phyloP scores from a whole-genome alignment of 805 yeast species.

The Yamadazyma ubonensis region DNA sequence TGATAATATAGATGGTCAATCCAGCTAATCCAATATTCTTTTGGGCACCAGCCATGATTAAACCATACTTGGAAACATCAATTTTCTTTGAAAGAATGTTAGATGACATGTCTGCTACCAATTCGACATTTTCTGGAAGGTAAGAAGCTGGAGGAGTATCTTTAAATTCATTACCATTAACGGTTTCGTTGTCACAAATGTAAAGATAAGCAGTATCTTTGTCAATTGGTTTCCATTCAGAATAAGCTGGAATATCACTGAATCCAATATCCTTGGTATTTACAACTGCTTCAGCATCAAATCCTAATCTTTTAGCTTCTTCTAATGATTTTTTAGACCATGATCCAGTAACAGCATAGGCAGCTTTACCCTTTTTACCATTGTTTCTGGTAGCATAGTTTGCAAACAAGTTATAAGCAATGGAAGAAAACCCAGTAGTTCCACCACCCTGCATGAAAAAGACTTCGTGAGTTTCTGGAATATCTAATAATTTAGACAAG shows the following conservation, averaged over 20 bases:
- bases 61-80: conserved; percentile 82
- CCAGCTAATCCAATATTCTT: conserved; percentile 98
- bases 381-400: conserved; percentile 61
- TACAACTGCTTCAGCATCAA: conserved; percentile 66
- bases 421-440: conserved; percentile 89
- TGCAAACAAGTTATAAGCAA: conserved; percentile 80
- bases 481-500: conserved; percentile 59
- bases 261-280: conserved; percentile 63
- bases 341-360: conserved; percentile 86
- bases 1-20: conserved; percentile 84
- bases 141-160: conserved; percentile 51
- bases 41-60: conserved; percentile 97
- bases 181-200: conserved; percentile 96
- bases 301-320: conserved; percentile 84
- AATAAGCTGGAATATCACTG: conserved; percentile 62
- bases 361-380: conserved; percentile 76
- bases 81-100: conserved; percentile 79
- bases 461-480: conserved; percentile 93
- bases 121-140: conserved; percentile 65
- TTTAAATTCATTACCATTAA: conserved; percentile 84
- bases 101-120: conserved; percentile 94
- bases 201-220: conserved; percentile 79
- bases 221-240: conserved; percentile 59
- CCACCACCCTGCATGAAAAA: conserved; percentile 98
- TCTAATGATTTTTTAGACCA: conserved; percentile 90